Conservation (phyloP, 306 rosid species). For the Ochetophila trinervis region DNA sequence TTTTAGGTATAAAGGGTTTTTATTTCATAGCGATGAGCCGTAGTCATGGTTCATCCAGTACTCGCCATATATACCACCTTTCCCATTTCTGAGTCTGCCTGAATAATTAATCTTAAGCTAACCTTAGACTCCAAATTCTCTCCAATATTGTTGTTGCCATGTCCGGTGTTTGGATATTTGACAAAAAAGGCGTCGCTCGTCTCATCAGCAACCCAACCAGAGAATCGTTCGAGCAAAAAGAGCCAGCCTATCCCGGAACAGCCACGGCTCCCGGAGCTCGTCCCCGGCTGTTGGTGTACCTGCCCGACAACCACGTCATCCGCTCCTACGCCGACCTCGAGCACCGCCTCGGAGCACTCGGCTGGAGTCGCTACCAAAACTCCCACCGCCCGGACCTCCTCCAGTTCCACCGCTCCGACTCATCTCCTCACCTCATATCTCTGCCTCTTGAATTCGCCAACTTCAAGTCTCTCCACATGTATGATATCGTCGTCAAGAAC, state of each 20-base stretch:
- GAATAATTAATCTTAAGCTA: too few relatives aligned
- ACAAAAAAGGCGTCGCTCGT: constrained; percentile 81
- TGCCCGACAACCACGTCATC: constrained; percentile 62
- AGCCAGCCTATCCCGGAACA: constrained; percentile 45
- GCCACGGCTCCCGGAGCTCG: constrained; percentile 90
- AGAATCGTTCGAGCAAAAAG: constrained; percentile 72
- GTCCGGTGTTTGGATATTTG: constrained; percentile 96
- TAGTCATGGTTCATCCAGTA: too few relatives aligned
- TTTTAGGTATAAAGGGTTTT: too few relatives aligned
- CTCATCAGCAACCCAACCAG: constrained; percentile 66
- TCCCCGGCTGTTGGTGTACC: constrained; percentile 60
- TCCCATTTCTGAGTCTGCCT: too few relatives aligned
- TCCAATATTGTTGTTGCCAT: constrained; percentile 18
- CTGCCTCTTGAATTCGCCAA: constrained; percentile 48
- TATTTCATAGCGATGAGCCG: too few relatives aligned
- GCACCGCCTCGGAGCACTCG: constrained; percentile 63
- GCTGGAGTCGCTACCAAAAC: constrained; percentile 71
- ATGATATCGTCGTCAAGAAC: constrained; percentile 75
- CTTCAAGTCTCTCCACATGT: constrained; percentile 60
- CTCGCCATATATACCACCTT: too few relatives aligned
- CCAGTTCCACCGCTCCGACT: constrained; percentile 78
- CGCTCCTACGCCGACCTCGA: constrained; percentile 60
- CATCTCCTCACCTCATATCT: constrained; percentile 59
- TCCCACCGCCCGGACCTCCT: constrained; percentile 33
- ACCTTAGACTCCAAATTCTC: too few relatives aligned